Evolutionary conservation across 306 rosid genomes (phyloP).

Genomic region (Phaseolus lunatus): DNA sequence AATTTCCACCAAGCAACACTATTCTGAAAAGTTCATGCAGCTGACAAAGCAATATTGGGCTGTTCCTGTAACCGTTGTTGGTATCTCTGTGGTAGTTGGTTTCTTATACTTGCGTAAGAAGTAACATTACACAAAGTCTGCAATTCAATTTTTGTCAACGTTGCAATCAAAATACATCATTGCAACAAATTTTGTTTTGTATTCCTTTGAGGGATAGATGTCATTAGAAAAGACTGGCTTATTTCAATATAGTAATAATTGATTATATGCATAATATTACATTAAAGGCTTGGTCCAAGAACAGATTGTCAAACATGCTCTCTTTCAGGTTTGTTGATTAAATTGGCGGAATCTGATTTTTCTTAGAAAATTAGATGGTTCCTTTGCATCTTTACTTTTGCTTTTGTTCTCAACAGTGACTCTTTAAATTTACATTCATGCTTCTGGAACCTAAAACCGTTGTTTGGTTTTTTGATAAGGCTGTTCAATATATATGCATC

Average conservation of each 20-base stretch:
- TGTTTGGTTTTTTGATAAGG: background rate
- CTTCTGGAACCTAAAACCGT: background rate
- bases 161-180: constrained; percentile 30
- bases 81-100: constrained; percentile 67
- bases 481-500: no score
- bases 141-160: constrained; percentile 24
- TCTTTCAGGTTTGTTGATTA: background rate
- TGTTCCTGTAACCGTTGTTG: constrained; percentile 59
- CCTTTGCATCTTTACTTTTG: background rate
- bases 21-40: constrained; percentile 49
- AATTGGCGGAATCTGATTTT: background rate
- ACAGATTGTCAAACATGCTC: constrained; percentile 10
- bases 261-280: constrained; percentile 1
- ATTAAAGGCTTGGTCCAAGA: constrained; percentile 42
- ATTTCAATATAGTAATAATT: background rate
- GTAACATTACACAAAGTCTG: constrained; percentile 38
- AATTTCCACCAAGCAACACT: constrained; percentile 46
- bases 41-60: constrained; percentile 71
- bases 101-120: constrained; percentile 68
- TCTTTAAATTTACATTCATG: background rate
- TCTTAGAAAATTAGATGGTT: background rate
- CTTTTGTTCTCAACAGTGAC: background rate
- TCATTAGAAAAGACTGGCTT: constrained; percentile 26
- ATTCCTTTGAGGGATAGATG: constrained; percentile 36
- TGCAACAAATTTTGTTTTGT: constrained; percentile 55